These are phyloP conservation scores for Ziziphus jujuba DNA, from an alignment of 306 rosid genomes.

Conservation along the genomic window DNA sequence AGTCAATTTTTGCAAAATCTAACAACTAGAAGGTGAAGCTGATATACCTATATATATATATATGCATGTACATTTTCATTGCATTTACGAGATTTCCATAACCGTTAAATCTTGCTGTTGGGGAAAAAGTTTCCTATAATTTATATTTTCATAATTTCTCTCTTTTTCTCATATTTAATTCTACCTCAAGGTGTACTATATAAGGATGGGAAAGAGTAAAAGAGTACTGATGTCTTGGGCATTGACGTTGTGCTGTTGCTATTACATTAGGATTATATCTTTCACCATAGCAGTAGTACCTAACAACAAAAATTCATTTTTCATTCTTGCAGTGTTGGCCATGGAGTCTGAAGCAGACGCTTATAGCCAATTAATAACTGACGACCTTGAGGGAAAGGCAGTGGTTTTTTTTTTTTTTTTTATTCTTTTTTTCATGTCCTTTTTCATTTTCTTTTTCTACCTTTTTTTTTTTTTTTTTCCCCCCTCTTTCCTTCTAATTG, in stretches of 20 bases:
- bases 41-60: too few species aligned
- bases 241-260: background rate
- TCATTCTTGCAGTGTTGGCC: conserved; percentile 57
- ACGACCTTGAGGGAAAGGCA: conserved; percentile 94
- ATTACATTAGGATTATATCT: conserved; percentile 5
- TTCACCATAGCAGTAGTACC: conserved; percentile 3
- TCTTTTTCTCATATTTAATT: too few species aligned
- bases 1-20: background rate
- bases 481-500: background rate
- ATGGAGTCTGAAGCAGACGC: conserved; percentile 99
- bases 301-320: background rate
- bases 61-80: too few species aligned
- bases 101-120: too few species aligned
- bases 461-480: background rate
- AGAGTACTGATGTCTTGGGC: too few species aligned
- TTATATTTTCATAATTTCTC: too few species aligned
- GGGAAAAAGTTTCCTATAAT: too few species aligned
- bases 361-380: conserved; percentile 74
- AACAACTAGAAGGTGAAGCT: too few species aligned
- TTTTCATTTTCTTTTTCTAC: background rate
- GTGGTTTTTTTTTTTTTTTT: background rate
- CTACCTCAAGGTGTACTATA: too few species aligned
- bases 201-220: too few species aligned
- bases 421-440: background rate
- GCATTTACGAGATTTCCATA: too few species aligned